Evolutionary conservation across 2,329 filamentous ascomycete species (phyloP).

Genomic region (Penicillium psychrosexuale): DNA sequence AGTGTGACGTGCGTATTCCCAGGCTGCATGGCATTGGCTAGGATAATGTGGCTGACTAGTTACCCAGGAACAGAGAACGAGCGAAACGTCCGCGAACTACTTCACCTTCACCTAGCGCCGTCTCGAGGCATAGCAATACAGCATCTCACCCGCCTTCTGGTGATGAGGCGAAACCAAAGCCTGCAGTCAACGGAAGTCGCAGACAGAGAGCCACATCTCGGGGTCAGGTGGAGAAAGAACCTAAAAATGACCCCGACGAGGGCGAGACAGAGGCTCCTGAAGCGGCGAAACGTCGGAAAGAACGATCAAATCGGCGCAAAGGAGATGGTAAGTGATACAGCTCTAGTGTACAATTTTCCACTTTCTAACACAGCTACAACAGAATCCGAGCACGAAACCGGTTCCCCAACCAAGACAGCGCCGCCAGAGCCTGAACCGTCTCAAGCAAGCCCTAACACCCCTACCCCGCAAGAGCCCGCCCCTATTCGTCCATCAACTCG

Average conservation of each 20-base stretch:
- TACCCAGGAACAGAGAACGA: slow-evolving; percentile 62
- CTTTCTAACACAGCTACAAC: slow-evolving; percentile 33
- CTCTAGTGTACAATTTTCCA: neutral
- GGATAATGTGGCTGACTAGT: slow-evolving; percentile 25
- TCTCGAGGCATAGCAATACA: slow-evolving; percentile 48
- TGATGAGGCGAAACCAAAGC: slow-evolving; percentile 56
- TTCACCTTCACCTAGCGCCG: slow-evolving; percentile 67
- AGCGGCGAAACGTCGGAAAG: slow-evolving; percentile 74
- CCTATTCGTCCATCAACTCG: slow-evolving; percentile 49
- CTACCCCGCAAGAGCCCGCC: slow-evolving; percentile 37
- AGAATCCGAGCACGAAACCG: slow-evolving; percentile 72
- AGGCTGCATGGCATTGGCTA: slow-evolving; percentile 19
- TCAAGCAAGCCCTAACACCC: slow-evolving; percentile 44
- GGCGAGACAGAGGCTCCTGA: slow-evolving; percentile 71
- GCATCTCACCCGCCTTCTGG: slow-evolving; percentile 55
- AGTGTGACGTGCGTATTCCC: slow-evolving; percentile 78
- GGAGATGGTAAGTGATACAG: slow-evolving; percentile 63
- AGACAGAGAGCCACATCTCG: slow-evolving; percentile 59
- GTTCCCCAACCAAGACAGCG: slow-evolving; percentile 50
- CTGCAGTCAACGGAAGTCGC: slow-evolving; percentile 45
- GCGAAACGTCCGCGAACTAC: slow-evolving; percentile 80
- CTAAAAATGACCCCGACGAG: slow-evolving; percentile 52
- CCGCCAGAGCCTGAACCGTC: slow-evolving; percentile 39
- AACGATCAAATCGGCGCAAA: slow-evolving; percentile 73
- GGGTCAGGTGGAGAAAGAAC: slow-evolving; percentile 50